A percentile compares a stretch with the other conserved stretches of the same genome.
Evolutionary conservation across 2,329 filamentous ascomycete genomes (phyloP).

Genomic region (Clonostachys solani): DNA sequence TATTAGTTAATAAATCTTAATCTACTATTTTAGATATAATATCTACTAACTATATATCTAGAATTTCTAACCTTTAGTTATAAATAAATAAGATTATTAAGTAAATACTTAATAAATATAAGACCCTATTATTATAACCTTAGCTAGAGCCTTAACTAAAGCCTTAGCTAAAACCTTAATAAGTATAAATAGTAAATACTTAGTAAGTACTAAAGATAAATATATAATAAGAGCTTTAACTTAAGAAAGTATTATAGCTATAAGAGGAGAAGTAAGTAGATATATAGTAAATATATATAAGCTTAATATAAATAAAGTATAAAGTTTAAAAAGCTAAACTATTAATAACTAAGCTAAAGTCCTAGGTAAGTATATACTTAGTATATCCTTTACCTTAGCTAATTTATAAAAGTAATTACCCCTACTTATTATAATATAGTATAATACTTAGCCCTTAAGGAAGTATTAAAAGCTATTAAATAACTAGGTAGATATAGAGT

Average conservation of each 20-base stretch:
- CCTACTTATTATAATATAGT: no score
- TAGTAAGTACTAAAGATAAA: background rate
- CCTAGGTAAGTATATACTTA: background rate
- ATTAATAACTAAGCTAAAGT: background rate
- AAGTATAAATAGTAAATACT: background rate
- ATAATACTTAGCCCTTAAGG: no score
- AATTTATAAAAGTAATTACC: background rate
- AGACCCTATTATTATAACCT: no score
- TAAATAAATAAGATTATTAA: no score
- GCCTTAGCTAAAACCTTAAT: background rate
- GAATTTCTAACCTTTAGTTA: no score
- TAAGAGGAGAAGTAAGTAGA: background rate
- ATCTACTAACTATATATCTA: no score
- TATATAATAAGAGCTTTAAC: conserved; percentile 1
- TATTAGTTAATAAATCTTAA: background rate
- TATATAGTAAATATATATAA: background rate
- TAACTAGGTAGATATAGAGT: no score
- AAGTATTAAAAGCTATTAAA: no score
- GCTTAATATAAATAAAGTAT: background rate
- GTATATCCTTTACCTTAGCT: background rate
- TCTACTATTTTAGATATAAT: background rate
- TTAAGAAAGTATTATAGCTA: conserved; percentile 1
- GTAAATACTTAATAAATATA: no score
- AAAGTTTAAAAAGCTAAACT: conserved; percentile 1
- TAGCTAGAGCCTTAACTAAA: no score